These are phyloP conservation scores for Castanea sativa DNA, from an alignment of 306 rosid species.

Conservation along the genomic window DNA sequence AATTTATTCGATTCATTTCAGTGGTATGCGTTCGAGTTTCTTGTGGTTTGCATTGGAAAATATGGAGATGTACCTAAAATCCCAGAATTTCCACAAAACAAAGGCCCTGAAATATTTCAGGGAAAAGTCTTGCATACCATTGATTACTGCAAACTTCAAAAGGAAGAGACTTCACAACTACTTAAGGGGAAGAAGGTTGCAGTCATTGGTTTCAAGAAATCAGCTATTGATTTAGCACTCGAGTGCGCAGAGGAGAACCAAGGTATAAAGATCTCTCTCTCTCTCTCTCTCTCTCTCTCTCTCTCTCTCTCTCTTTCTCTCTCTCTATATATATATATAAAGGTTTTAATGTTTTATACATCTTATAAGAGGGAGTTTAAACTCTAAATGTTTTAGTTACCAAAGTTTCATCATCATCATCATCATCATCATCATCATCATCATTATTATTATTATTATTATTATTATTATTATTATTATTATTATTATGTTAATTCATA, in stretches of 20 bases:
- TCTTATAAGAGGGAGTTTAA: too few relatives aligned
- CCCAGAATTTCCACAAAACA: slow-evolving; percentile 47
- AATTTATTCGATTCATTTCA: slow-evolving; percentile 18
- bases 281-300: too few relatives aligned
- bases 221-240: slow-evolving; percentile 70
- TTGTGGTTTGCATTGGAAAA: slow-evolving; percentile 69
- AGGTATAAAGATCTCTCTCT: slow-evolving; percentile 35
- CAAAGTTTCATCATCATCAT: not conserved
- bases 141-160: slow-evolving; percentile 72
- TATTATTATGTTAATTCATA: not conserved
- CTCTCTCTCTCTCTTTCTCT: too few relatives aligned
- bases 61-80: slow-evolving; percentile 56
- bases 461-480: too few relatives aligned
- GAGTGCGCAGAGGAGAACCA: slow-evolving; percentile 74
- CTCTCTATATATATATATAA: too few relatives aligned
- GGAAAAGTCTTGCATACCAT: slow-evolving; percentile 59
- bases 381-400: not conserved
- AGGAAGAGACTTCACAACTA: slow-evolving; percentile 52
- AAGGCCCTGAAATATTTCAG: slow-evolving; percentile 57
- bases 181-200: slow-evolving; percentile 64
- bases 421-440: not conserved
- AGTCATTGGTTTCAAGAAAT: slow-evolving; percentile 72
- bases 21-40: slow-evolving; percentile 71
- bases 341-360: too few relatives aligned
- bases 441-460: too few relatives aligned